Percentiles rank a stretch among this genome's conserved stretches.
These are phyloP conservation scores for Melampsora abietis-canadensis DNA, from an alignment of 1,284 basidiomycete genomes.

Conservation along the genomic window DNA sequence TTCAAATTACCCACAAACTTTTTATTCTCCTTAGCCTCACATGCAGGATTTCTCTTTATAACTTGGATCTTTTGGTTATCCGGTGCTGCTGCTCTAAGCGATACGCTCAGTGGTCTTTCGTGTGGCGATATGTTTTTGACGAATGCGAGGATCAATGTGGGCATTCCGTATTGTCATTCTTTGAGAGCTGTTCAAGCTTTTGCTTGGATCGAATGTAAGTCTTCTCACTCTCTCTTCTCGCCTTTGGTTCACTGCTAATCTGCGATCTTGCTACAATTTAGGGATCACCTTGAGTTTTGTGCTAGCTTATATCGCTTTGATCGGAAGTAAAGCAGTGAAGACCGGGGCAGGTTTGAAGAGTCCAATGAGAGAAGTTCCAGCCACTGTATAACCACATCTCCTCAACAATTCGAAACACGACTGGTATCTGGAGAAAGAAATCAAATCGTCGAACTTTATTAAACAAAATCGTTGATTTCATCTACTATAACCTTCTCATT, in stretches of 20 bases:
- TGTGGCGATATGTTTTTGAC: slow-evolving; percentile 34
- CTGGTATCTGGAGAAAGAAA: no score
- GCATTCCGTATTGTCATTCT: slow-evolving; percentile 24
- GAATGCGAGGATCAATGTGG: slow-evolving; percentile 10
- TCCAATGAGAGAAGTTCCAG: slow-evolving; percentile 22
- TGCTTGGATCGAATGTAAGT: slow-evolving; percentile 41
- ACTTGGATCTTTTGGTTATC: slow-evolving; percentile 40
- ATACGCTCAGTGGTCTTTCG: slow-evolving; percentile 23
- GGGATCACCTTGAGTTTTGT: slow-evolving; percentile 20
- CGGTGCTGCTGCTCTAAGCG: slow-evolving; percentile 21
- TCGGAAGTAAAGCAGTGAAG: slow-evolving; percentile 1
- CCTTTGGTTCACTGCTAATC: not conserved
- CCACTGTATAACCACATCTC: not conserved
- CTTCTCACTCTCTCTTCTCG: not conserved
- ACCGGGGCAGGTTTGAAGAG: slow-evolving; percentile 5
- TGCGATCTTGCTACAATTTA: not conserved
- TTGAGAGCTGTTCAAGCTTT: slow-evolving; percentile 37
- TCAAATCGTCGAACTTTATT: no score
- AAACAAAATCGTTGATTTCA: no score
- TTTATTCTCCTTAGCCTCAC: slow-evolving; percentile 22
- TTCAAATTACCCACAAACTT: not conserved
- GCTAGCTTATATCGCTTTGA: slow-evolving; percentile 6
- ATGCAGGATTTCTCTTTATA: slow-evolving; percentile 20
- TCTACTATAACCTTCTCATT: no score
- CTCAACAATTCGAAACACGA: no score